These are phyloP conservation scores for Cyanidiococcus yangmingshanensis DNA, from an alignment of 23 red algal genomes.

Conservation along the genomic window DNA sequence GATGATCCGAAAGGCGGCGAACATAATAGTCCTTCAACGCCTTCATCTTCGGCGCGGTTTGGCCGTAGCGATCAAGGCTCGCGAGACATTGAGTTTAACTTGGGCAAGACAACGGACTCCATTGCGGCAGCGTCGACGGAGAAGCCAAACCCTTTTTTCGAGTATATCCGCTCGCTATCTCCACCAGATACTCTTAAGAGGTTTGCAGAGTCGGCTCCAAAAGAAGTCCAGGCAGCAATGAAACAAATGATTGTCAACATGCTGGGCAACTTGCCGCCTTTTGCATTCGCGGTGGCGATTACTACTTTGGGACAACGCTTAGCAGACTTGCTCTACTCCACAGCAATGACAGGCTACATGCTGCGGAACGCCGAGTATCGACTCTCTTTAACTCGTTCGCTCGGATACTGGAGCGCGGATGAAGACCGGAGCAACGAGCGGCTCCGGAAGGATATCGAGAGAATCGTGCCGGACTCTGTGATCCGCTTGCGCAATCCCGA, in stretches of 20 bases:
- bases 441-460: not conserved
- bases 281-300: conserved; percentile 42
- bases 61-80: conserved; percentile 54
- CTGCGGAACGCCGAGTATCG: conserved; percentile 83
- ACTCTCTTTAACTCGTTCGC: conserved; percentile 36
- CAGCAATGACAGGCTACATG: conserved; percentile 82
- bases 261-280: conserved; percentile 67
- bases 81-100: conserved; percentile 54
- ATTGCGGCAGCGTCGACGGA: not conserved
- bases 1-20: no score
- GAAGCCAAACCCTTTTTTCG: conserved; percentile 47
- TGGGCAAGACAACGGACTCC: not conserved
- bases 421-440: not conserved
- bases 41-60: not conserved
- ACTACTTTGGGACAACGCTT: conserved; percentile 62
- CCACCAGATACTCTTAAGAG: conserved; percentile 61
- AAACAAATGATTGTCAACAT: conserved; percentile 63
- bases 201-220: conserved; percentile 55
- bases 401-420: conserved; percentile 4
- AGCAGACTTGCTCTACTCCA: conserved; percentile 74
- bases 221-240: conserved; percentile 77
- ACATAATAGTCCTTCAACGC: no score
- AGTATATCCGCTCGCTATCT: conserved; percentile 44
- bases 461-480: conserved; percentile 41
- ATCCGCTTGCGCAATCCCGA: conserved; percentile 50